These are phyloP conservation scores for Dactylellina cionopaga DNA, from an alignment of 2,329 filamentous ascomycete species.

Conservation along the genomic window DNA sequence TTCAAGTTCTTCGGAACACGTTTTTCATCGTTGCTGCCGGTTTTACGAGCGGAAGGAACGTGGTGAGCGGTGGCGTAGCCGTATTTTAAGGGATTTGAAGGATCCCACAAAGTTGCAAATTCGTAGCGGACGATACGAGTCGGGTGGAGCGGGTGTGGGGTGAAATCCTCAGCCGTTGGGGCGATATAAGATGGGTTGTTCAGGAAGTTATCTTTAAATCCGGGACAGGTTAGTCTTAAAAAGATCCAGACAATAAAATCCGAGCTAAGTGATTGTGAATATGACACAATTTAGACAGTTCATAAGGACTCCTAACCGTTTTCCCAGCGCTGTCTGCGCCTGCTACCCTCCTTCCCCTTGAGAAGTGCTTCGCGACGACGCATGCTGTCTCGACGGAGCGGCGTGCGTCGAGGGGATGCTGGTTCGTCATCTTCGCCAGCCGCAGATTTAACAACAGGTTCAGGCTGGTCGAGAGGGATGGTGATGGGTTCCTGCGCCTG, in stretches of 20 bases:
- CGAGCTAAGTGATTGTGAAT: too few species aligned
- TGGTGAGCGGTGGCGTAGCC: slow-evolving; percentile 58
- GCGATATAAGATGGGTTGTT: slow-evolving; percentile 87
- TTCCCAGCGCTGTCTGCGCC: slow-evolving; percentile 90
- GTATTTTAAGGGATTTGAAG: slow-evolving; percentile 62
- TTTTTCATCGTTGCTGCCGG: slow-evolving; percentile 65
- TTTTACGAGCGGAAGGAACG: slow-evolving; percentile 63
- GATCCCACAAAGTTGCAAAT: slow-evolving; percentile 86
- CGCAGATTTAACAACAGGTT: slow-evolving; percentile 41
- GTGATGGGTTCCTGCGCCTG: slow-evolving; percentile 17
- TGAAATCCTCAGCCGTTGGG: slow-evolving; percentile 83
- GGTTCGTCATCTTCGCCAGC: slow-evolving; percentile 19
- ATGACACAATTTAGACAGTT: slow-evolving; percentile 32
- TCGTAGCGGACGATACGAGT: slow-evolving; percentile 86
- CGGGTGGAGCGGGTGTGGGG: slow-evolving; percentile 81
- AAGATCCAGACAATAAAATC: too few species aligned
- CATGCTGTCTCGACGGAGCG: slow-evolving; percentile 61
- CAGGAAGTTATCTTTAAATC: slow-evolving; percentile 74
- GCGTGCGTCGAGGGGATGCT: slow-evolving; percentile 1
- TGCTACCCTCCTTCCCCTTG: slow-evolving; percentile 89
- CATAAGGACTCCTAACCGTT: slow-evolving; percentile 71
- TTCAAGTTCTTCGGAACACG: slow-evolving; percentile 82
- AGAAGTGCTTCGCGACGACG: slow-evolving; percentile 76
- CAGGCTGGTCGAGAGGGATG: slow-evolving; percentile 43
- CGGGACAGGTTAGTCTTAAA: slow-evolving; percentile 62